phyloP scores from a whole-genome alignment of 1,284 basidiomycete genomes.

The Puccinia triticina region DNA sequence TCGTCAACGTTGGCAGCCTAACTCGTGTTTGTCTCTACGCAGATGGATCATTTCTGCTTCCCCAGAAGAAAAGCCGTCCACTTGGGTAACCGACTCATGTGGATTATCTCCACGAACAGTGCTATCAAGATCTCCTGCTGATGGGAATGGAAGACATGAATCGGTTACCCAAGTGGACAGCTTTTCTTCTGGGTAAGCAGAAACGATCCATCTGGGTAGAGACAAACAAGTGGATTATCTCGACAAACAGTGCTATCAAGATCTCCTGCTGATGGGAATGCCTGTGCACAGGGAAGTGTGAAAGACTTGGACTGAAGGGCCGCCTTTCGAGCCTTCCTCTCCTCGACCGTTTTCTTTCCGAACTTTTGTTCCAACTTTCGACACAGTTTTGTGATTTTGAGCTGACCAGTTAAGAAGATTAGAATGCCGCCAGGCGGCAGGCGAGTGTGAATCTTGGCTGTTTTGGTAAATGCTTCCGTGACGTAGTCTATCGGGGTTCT shows the following conservation, averaged over 20 bases:
- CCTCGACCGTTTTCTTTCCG: slow-evolving; percentile 69
- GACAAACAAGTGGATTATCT: too few species aligned
- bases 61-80: slow-evolving; percentile 53
- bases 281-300: slow-evolving; percentile 39
- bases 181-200: too few species aligned
- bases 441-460: slow-evolving; percentile 75
- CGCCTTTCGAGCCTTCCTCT: slow-evolving; percentile 62
- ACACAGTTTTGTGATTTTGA: slow-evolving; percentile 71
- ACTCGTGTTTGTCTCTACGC: slow-evolving; percentile 58
- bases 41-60: slow-evolving; percentile 61
- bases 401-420: slow-evolving; percentile 77
- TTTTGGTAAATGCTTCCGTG: slow-evolving; percentile 84
- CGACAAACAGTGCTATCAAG: too few species aligned
- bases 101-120: slow-evolving; percentile 43
- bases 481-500: slow-evolving; percentile 86
- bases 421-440: slow-evolving; percentile 73
- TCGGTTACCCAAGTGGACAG: too few species aligned
- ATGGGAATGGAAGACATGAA: too few species aligned
- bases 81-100: slow-evolving; percentile 44
- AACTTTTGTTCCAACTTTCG: slow-evolving; percentile 77
- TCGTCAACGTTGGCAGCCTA: slow-evolving; percentile 64
- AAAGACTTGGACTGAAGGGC: slow-evolving; percentile 52
- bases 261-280: slow-evolving; percentile 8
- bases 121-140: too few species aligned
- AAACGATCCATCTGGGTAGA: too few species aligned